Percentiles rank a stretch among this genome's conserved stretches.
Conservation (phyloP, 2,329 filamentous ascomycete species). For the Aspergillus bombycis region DNA sequence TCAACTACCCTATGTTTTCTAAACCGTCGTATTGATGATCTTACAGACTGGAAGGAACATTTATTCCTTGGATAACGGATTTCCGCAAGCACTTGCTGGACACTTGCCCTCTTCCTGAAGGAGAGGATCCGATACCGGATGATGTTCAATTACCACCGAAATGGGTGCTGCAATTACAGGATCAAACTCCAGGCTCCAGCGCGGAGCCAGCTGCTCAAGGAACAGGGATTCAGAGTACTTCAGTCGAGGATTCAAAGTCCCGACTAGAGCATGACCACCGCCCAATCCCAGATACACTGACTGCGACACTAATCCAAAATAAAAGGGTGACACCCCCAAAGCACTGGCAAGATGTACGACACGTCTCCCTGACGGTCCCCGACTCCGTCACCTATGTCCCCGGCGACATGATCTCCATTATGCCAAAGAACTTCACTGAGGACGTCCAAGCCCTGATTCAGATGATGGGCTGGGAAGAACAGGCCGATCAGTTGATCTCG, state of each 20-base stretch:
- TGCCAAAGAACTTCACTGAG: constrained; percentile 80
- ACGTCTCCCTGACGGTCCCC: constrained; percentile 63
- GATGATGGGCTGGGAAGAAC: constrained; percentile 74
- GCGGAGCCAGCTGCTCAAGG: constrained; percentile 3
- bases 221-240: constrained; percentile 6
- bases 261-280: constrained; percentile 51
- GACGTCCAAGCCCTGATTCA: constrained; percentile 80
- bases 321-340: constrained; percentile 69
- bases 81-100: constrained; percentile 69
- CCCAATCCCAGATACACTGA: constrained; percentile 60
- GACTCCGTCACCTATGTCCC: constrained; percentile 59
- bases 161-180: constrained; percentile 56
- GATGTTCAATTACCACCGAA: constrained; percentile 76
- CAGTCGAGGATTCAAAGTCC: constrained; percentile 24
- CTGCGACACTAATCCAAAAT: constrained; percentile 67
- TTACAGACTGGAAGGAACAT: constrained; percentile 75
- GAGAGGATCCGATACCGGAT: constrained; percentile 70
- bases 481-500: constrained; percentile 71
- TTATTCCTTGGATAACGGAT: constrained; percentile 73
- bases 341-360: constrained; percentile 95
- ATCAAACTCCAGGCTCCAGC: constrained; percentile 1
- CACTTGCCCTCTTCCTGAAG: constrained; percentile 69
- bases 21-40: not conserved
- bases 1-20: not conserved
- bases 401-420: constrained; percentile 79